These are phyloP conservation scores for Mucor indicus DNA, from an alignment of 371 early-diverging fungal genomes.

Conservation along the genomic window DNA sequence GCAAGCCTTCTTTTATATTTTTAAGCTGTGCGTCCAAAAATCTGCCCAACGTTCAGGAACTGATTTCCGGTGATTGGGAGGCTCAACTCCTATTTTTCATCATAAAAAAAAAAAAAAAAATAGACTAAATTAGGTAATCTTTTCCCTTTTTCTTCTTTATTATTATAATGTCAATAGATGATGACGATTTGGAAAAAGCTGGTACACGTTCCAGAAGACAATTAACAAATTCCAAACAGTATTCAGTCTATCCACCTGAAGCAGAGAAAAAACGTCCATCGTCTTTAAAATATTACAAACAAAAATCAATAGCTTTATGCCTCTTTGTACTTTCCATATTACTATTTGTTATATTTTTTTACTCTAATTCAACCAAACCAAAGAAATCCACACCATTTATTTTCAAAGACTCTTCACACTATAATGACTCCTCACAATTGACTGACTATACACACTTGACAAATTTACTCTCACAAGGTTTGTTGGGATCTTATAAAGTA, in stretches of 20 bases:
- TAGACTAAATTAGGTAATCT: no score
- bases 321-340: no score
- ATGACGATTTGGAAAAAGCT: constrained; percentile 22
- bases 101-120: no score
- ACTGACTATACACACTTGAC: constrained; percentile 30
- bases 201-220: constrained; percentile 24
- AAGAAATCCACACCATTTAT: background rate
- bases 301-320: no score
- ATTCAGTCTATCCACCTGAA: constrained; percentile 10
- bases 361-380: background rate
- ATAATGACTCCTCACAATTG: constrained; percentile 24
- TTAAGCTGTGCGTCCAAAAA: no score
- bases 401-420: background rate
- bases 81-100: no score
- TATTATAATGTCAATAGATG: constrained; percentile 6
- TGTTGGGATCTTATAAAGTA: no score
- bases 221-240: constrained; percentile 2
- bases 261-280: no score
- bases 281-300: no score
- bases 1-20: no score
- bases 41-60: no score
- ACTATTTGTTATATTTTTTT: background rate
- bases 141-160: background rate
- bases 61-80: no score
- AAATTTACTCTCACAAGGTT: constrained; percentile 13